Evolutionary conservation across 768 basidiomycete genomes (phyloP), one percentile per base, ranked within the genome.

Genomic region (Mycena kentingensis): DNA sequence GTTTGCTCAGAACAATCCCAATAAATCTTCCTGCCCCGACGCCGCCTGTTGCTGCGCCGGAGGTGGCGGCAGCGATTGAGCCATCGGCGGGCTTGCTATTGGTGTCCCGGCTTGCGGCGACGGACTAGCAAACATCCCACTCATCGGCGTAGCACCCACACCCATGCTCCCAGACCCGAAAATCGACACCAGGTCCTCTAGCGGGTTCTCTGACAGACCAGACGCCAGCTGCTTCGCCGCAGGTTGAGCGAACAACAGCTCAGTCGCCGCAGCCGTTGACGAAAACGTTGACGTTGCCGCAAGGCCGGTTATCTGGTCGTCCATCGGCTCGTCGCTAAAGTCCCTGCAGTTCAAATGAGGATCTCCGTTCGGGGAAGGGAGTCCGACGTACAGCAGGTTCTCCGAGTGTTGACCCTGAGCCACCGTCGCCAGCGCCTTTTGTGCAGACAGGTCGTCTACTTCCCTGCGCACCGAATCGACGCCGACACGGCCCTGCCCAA

Each of bases 111-210:
- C 26, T 50, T 43, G 43, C 35, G 28, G 49, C n/a, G n/a, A n/a
- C n/a, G n/a, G n/a, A n/a, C n/a, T n/a, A n/a, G n/a, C n/a, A n/a
- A n/a, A n/a, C n/a, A n/a, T n/a, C n/a, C n/a, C 47, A 46, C 50
- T 45, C 52, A 39, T 31, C 36, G 46, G 22, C 16, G 46, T 21
- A 15, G 32, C 43, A 1, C 42, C 65, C 65, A 49, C 62, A 64
- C 19, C 70, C 68, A 56, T 72, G 66, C 57, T 74, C 64, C 63
- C 73, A 63, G 69, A 76, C 15, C 91, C 92, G 66, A 97, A 97
- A 60, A 97, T 90, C 7, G 93, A 94, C 21, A 95, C 93, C 11
- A 97, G 79, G 67, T 97, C 93, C 68, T 96, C 93, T 37, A 96
- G 76, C 1, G 94, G 94, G 66, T 97, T 97, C 54, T 80, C 80